Evolutionary conservation across 2,329 filamentous ascomycete species (phyloP), one percentile per base, ranked within the genome.

Genomic region (Volutella citrinella): DNA sequence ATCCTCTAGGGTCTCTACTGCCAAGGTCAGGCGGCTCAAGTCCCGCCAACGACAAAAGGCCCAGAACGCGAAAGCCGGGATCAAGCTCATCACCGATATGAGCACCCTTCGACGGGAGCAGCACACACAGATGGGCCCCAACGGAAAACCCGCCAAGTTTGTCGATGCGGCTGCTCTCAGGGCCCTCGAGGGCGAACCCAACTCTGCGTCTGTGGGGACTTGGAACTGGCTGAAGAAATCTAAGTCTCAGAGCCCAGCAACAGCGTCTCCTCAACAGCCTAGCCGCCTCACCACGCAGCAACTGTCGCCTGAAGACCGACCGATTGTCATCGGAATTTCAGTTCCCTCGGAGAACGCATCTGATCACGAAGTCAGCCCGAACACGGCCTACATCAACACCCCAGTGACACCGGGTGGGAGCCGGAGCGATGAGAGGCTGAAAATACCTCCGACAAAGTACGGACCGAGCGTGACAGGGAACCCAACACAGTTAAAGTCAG

Each of bases 321-420:
- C 80, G 2, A 88, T 88, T 39, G 72, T 84, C 25, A 88, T 87
- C 45, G 83, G 83, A 10, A 78, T 88, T 31, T 73, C 76, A 11
- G 65, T 87, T 27, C 76, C 82, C 4, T 73, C 77, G 11, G 56
- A 56, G 7, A 52, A 57, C 14, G 40, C 51, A 10, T 40, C 40
- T 23, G 43, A 36, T 19, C 49, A 42, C 2, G 42, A 45, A 18
- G 62, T 73, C 52, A 75, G 69, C 36, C 73, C 74, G n/a, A 66
- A 72, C 26, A 76, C 68, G 4, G 65, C 68, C 12, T 56, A 63
- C 8, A n/a, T n/a, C n/a, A n/a, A n/a, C n/a, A n/a, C n/a, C n/a
- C n/a, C n/a, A n/a, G n/a, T n/a, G n/a, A n/a, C n/a, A n/a, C n/a
- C n/a, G n/a, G n/a, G n/a, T n/a, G n/a, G n/a, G n/a, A 51, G 67